These are phyloP conservation scores for Eimeria acervulina DNA, from an alignment of 169 alveolate species.

Conservation along the genomic window DNA sequence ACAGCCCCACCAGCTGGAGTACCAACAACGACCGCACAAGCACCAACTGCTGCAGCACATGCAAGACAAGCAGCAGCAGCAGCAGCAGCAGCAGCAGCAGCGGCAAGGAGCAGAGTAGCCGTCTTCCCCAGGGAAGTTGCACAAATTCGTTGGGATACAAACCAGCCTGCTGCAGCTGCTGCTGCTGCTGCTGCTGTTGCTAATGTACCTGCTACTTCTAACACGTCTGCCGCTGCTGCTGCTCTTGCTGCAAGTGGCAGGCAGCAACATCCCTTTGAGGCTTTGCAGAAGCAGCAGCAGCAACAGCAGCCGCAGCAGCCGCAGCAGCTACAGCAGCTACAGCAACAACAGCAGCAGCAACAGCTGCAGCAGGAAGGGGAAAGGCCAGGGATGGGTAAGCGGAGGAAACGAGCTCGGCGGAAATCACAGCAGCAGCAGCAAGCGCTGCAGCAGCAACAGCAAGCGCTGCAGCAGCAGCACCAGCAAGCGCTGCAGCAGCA, in stretches of 20 bases:
- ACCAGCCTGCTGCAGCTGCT: too few species aligned
- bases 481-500: conserved; percentile 32
- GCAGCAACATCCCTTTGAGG: neutral
- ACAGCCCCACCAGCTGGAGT: neutral
- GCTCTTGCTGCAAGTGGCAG: neutral
- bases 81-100: too few species aligned
- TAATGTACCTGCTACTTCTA: too few species aligned
- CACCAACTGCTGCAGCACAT: neutral
- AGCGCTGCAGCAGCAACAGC: conserved; percentile 25
- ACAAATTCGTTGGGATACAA: too few species aligned
- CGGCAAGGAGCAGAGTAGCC: too few species aligned
- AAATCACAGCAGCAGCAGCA: conserved; percentile 41
- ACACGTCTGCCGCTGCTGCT: too few species aligned
- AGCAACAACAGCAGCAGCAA: conserved; percentile 11
- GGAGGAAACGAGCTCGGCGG: conserved; percentile 22
- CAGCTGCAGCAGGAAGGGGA: conserved; percentile 29
- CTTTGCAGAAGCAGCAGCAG: conserved; percentile 35
- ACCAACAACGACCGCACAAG: neutral
- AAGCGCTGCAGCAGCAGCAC: neutral
- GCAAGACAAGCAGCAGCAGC: too few species aligned
- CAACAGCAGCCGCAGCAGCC: conserved; percentile 37
- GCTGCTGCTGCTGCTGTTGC: too few species aligned
- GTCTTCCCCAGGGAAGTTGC: too few species aligned
- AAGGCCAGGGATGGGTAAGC: neutral
- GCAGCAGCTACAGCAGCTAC: neutral